Percentiles rank a stretch among this genome's conserved stretches.
These are phyloP conservation scores for Trichaptum fuscoviolaceum DNA, from an alignment of 768 basidiomycete genomes.

Conservation along the genomic window DNA sequence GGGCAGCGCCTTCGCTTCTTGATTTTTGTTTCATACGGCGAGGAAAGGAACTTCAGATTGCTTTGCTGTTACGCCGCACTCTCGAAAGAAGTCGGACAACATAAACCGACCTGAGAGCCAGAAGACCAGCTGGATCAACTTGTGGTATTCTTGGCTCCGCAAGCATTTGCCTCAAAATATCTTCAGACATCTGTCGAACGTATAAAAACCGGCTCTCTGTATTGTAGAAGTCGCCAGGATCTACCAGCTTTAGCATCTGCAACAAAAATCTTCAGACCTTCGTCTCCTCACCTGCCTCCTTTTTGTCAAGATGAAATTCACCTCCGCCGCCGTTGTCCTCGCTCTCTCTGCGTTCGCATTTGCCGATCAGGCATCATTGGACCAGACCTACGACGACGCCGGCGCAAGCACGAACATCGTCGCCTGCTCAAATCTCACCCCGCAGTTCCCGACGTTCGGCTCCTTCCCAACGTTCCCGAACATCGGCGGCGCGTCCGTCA, in stretches of 20 bases:
- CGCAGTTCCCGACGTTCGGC: slow-evolving; percentile 7
- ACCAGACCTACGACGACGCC: slow-evolving; percentile 12
- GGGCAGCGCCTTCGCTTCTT: not conserved
- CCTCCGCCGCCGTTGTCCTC: not conserved
- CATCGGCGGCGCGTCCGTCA: slow-evolving; percentile 20
- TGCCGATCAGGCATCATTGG: slow-evolving; percentile 5
- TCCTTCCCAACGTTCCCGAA: slow-evolving; percentile 15
- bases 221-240: not conserved
- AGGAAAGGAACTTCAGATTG: not conserved
- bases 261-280: not conserved
- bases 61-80: not conserved
- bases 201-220: not conserved
- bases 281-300: not conserved
- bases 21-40: not conserved
- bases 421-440: slow-evolving; percentile 10
- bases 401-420: slow-evolving; percentile 9
- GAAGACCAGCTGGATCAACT: not conserved
- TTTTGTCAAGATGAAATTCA: not conserved
- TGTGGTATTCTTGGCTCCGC: not conserved
- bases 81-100: not conserved
- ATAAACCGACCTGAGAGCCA: not conserved
- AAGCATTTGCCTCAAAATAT: not conserved
- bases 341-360: not conserved
- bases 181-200: not conserved
- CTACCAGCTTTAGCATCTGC: not conserved